Base-by-base conservation (phyloP, 805 yeast genomes). In the Peterozyma toletana region DNA sequence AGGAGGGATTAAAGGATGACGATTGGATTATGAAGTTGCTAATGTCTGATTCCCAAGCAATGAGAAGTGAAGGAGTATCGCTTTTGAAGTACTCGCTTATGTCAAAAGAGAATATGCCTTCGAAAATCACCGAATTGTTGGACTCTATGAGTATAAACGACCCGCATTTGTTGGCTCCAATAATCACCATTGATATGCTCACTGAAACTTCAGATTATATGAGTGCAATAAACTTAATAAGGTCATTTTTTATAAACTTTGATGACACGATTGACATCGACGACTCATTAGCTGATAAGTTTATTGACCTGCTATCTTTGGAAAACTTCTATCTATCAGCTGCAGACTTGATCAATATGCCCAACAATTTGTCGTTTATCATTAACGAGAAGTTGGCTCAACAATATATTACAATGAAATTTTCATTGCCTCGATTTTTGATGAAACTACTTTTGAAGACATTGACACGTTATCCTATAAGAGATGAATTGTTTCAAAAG, bases 1-100 rank as follows among this genome's bases (percentile, higher is more conserved):
- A 31, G n/a, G 34, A 38, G 9, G 38, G 30, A 16, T 37, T 10
- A 11, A 11, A 33, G 14, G 18, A 54, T 29, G 49, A 47, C 4
- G 73, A 68, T 41, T 68, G 70, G 5, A 64, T 68, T 10, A 43
- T 66, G 21, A 60, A 59, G 42, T 66, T 64, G 40, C 50, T 67
- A 33, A 54, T 64, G 4, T 68, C 73, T 1, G 47, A 57, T 16
- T 60, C 61, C 34, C 50, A 55, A 2, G 60, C 55, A 7, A 50
- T 60, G 38, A 52, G 62, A 7, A 46, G 42, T 1, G 72, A 68
- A 48, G 75, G 73, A 4, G 52, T 70, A 3, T 55, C 56, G 35
- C 49, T 68, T 21, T 54, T 70, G 36, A 63, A 62, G 37, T 64
- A 58, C 49, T 71, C 74, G 1, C 56, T 70, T 3, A 51, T 63